A percentile compares a stretch with the other conserved stretches of the same genome.
Evolutionary conservation across 2,329 filamentous ascomycete species (phyloP).

Genomic region (Botrytis medusae): DNA sequence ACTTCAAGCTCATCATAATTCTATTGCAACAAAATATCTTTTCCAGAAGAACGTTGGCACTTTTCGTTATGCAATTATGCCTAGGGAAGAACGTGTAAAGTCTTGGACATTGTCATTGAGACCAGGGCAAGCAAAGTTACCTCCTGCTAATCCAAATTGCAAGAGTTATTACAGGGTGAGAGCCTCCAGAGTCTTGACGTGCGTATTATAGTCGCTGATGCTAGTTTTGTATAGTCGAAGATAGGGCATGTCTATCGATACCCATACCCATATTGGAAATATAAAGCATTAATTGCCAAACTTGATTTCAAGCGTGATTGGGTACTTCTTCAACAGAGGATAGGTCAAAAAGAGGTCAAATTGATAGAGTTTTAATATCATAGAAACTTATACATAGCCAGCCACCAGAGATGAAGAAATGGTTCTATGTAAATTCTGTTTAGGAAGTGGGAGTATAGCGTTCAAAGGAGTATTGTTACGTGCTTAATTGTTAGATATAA

Average conservation of each 20-base stretch:
- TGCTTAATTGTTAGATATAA: too few relatives aligned
- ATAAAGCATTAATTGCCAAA: conserved; percentile 7
- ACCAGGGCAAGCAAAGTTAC: conserved; percentile 2
- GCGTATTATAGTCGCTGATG: neutral
- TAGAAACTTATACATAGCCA: neutral
- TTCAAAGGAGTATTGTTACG: neutral
- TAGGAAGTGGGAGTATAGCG: neutral
- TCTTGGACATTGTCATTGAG: conserved; percentile 10
- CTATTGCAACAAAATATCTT: neutral
- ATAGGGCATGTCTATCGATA: conserved; percentile 4
- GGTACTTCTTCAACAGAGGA: conserved; percentile 10
- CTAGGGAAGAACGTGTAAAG: conserved; percentile 10
- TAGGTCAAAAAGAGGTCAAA: neutral
- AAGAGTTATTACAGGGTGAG: conserved; percentile 11
- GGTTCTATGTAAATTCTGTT: neutral
- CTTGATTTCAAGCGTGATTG: conserved; percentile 15
- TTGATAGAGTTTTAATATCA: neutral
- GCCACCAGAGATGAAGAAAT: neutral
- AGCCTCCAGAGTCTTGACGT: neutral
- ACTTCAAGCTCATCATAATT: conserved; percentile 7
- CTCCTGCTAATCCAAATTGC: conserved; percentile 2
- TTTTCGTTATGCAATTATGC: conserved; percentile 16
- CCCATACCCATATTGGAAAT: conserved; percentile 16
- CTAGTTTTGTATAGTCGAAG: neutral
- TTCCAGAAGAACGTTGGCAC: conserved; percentile 7